Conservation (phyloP, 2,329 filamentous ascomycete genomes). For the Hypoxylon sp. region DNA sequence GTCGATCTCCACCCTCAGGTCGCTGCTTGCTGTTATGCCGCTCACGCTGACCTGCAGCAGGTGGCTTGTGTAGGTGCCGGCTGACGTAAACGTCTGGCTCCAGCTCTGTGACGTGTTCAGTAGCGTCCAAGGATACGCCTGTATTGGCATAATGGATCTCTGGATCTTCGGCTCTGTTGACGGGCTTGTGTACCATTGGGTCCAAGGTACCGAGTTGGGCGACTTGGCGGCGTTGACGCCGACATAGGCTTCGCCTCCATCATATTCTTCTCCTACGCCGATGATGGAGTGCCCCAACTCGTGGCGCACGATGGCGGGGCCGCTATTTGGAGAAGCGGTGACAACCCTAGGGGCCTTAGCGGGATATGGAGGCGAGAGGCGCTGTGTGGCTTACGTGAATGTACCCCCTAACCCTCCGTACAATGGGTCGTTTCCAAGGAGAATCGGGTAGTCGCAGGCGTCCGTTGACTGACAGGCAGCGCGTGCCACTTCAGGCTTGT, state of each 20-base stretch:
- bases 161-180: constrained; percentile 49
- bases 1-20: constrained; percentile 51
- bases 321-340: constrained; percentile 50
- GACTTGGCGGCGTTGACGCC: constrained; percentile 51
- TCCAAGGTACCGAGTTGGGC: constrained; percentile 47
- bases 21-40: constrained; percentile 49
- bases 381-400: constrained; percentile 49
- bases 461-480: constrained; percentile 54
- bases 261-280: constrained; percentile 54
- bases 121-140: constrained; percentile 54
- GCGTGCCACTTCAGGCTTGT: constrained; percentile 51
- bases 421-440: constrained; percentile 52
- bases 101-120: constrained; percentile 50
- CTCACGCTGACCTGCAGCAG: constrained; percentile 53
- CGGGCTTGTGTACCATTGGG: constrained; percentile 52
- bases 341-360: constrained; percentile 45
- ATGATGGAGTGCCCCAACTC: constrained; percentile 55
- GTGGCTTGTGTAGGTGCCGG: constrained; percentile 50
- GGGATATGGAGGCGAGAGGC: neutral
- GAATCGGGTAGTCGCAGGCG: constrained; percentile 53
- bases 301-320: constrained; percentile 52
- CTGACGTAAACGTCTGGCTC: constrained; percentile 49
- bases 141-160: constrained; percentile 53
- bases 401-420: constrained; percentile 53
- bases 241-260: constrained; percentile 49